Evolutionary conservation across 208 protist genomes (phyloP).

Genomic region (Acanthamoeba divionensis): DNA sequence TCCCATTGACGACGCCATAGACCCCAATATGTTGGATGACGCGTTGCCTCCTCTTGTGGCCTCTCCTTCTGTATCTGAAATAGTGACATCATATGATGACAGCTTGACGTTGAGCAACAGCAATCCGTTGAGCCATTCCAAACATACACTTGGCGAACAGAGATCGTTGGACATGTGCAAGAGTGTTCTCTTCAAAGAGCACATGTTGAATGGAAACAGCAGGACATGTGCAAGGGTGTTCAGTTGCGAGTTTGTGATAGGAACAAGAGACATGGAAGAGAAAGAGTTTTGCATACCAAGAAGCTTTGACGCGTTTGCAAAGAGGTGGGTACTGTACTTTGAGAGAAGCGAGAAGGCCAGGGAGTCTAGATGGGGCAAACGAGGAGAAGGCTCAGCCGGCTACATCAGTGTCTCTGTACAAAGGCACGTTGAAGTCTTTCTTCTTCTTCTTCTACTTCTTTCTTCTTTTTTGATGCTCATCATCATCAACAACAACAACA

Average conservation of each 20-base stretch:
- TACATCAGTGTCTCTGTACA: conserved; percentile 21
- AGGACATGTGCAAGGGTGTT: neutral
- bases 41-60: neutral
- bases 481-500: too few relatives aligned
- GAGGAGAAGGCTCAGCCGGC: neutral
- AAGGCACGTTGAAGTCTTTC: too few relatives aligned
- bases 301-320: neutral
- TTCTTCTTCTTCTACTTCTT: too few relatives aligned
- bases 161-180: conserved; percentile 20
- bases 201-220: neutral
- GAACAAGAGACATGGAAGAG: conserved; percentile 7
- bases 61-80: neutral
- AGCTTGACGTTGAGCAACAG: neutral
- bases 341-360: neutral
- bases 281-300: neutral
- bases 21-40: neutral
- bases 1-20: neutral
- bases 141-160: too few relatives aligned
- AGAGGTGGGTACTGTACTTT: neutral
- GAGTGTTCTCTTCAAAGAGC: neutral
- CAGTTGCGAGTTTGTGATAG: conserved; percentile 40
- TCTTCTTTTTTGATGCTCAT: too few relatives aligned
- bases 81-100: neutral
- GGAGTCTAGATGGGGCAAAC: neutral
- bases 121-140: too few relatives aligned